Conservation (phyloP, 805 yeast species). For the Cyberlindnera mississippiensis region DNA sequence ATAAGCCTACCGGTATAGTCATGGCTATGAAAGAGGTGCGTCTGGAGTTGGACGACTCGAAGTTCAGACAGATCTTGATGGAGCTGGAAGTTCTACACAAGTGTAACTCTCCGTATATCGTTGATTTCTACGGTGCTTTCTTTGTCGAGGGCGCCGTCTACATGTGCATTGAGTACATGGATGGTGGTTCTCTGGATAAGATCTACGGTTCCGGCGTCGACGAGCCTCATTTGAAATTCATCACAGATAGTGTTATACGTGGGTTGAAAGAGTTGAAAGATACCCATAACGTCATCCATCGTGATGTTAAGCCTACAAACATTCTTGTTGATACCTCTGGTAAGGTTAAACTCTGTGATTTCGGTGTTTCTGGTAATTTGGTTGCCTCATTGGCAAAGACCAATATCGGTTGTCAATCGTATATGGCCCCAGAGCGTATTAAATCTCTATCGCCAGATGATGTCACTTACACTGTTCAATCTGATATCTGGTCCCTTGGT, state of each 20-base stretch:
- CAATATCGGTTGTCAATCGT: constrained; percentile 95
- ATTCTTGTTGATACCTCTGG: constrained; percentile 79
- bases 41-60: constrained; percentile 88
- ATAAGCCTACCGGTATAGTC: constrained; percentile 83
- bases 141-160: constrained; percentile 97
- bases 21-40: constrained; percentile 99
- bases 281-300: constrained; percentile 84
- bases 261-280: constrained; percentile 87
- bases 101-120: constrained; percentile 86
- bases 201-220: constrained; percentile 71
- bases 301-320: constrained; percentile 97
- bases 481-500: constrained; percentile 95
- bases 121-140: constrained; percentile 96
- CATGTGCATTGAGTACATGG: constrained; percentile 98
- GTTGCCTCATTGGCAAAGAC: constrained; percentile 95
- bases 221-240: constrained; percentile 75
- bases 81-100: constrained; percentile 91
- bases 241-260: constrained; percentile 71
- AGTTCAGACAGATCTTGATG: constrained; percentile 92
- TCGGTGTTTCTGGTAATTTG: constrained; percentile 92
- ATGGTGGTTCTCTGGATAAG: constrained; percentile 90
- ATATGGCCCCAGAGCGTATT: constrained; percentile 98
- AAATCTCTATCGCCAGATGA: constrained; percentile 70
- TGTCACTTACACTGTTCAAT: constrained; percentile 82
- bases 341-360: constrained; percentile 89